phyloP scores from a whole-genome alignment of 2,329 filamentous ascomycete species.

The Penicillium nordicum region DNA sequence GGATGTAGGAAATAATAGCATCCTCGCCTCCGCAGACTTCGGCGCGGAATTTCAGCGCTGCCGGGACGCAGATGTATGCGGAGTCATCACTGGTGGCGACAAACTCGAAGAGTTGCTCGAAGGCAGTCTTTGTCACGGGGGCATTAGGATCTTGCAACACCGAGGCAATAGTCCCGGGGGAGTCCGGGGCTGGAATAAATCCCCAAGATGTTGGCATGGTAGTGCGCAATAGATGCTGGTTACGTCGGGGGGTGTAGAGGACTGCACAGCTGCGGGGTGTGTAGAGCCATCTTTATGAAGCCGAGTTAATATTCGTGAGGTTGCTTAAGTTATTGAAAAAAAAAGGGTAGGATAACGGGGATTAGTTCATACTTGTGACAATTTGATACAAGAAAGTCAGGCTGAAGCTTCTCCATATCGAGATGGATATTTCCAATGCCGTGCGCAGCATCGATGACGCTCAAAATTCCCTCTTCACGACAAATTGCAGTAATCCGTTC shows the following conservation, averaged over 20 bases:
- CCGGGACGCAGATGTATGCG: slow-evolving; percentile 68
- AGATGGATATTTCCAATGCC: slow-evolving; percentile 74
- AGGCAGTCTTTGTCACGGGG: slow-evolving; percentile 51
- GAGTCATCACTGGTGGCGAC: slow-evolving; percentile 71
- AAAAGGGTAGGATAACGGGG: background rate
- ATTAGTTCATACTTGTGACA: slow-evolving; percentile 64
- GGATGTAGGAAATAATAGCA: slow-evolving; percentile 62
- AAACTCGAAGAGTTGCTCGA: slow-evolving; percentile 70
- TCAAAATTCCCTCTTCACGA: slow-evolving; percentile 64
- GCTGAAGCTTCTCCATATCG: slow-evolving; percentile 62
- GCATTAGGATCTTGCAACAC: slow-evolving; percentile 33
- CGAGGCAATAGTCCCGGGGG: slow-evolving; percentile 47
- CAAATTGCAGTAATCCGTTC: slow-evolving; percentile 64
- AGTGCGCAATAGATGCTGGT: slow-evolving; percentile 71
- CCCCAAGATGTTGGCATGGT: slow-evolving; percentile 79
- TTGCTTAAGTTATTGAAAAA: background rate
- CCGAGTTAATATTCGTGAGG: slow-evolving; percentile 6
- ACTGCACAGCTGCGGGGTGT: slow-evolving; percentile 76
- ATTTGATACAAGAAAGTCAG: slow-evolving; percentile 85
- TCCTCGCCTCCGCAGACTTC: slow-evolving; percentile 71
- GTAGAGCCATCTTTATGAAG: slow-evolving; percentile 65
- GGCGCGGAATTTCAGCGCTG: slow-evolving; percentile 67
- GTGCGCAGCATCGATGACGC: slow-evolving; percentile 80
- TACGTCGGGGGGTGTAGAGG: slow-evolving; percentile 71
- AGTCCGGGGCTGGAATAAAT: slow-evolving; percentile 52